Conservation (phyloP, 306 rosid genomes). For the Ochetophila trinervis region DNA sequence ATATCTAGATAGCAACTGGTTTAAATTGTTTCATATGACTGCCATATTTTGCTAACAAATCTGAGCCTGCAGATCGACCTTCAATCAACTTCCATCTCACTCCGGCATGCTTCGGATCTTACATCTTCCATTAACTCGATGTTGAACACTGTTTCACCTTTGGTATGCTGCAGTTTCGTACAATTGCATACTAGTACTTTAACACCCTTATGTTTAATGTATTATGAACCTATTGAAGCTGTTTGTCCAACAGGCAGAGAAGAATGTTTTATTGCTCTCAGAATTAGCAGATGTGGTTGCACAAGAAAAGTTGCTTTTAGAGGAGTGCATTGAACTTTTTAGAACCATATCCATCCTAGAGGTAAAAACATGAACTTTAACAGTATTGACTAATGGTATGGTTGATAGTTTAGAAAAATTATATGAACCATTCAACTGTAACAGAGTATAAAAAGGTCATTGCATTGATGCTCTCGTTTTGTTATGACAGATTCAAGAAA, state of each 20-base stretch:
- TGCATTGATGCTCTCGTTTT: background rate
- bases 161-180: conserved; percentile 29
- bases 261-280: conserved; percentile 44
- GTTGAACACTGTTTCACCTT: conserved; percentile 33
- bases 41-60: background rate
- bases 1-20: background rate
- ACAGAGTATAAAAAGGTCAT: too few relatives aligned
- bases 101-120: conserved; percentile 51
- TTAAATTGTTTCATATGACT: background rate
- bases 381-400: background rate
- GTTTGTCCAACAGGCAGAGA: conserved; percentile 43
- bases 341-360: conserved; percentile 42
- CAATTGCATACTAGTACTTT: background rate
- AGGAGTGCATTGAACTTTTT: conserved; percentile 55
- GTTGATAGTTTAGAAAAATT: background rate
- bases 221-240: conserved; percentile 5
- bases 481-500: conserved; percentile 53
- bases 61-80: conserved; percentile 39
- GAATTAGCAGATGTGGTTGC: conserved; percentile 60
- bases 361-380: conserved; percentile 32
- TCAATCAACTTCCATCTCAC: conserved; percentile 29
- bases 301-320: conserved; percentile 58
- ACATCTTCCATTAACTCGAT: conserved; percentile 42
- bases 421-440: background rate
- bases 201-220: background rate